Evolutionary conservation across 2,329 filamentous ascomycete genomes (phyloP).

Genomic region (Graphiopsis chlorocephala): DNA sequence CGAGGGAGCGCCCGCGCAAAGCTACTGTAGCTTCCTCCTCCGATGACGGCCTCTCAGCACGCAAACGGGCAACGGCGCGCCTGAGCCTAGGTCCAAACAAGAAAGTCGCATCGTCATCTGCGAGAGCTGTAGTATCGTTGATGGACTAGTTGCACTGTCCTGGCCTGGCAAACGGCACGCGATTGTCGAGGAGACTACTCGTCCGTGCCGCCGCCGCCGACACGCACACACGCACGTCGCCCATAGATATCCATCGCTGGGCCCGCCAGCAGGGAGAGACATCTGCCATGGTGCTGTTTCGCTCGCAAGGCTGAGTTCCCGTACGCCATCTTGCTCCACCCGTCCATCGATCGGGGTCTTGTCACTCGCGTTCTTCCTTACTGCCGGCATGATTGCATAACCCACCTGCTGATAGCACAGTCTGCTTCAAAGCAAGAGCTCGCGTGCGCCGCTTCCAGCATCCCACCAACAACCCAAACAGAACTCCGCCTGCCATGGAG

Average conservation of each 20-base stretch:
- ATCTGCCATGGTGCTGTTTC: background rate
- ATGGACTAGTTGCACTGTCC: background rate
- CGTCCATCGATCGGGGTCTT: constrained; percentile 6
- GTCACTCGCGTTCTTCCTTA: background rate
- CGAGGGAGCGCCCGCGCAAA: background rate
- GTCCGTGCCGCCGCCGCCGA: background rate
- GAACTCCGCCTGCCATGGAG: constrained; percentile 6
- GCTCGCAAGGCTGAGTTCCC: constrained; percentile 3
- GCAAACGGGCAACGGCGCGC: background rate
- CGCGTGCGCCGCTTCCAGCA: background rate
- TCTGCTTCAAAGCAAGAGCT: background rate
- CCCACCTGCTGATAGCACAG: background rate
- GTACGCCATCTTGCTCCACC: constrained; percentile 10
- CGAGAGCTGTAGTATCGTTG: background rate
- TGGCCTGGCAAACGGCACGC: constrained; percentile 1
- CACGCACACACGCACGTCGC: background rate
- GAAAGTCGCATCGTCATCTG: constrained; percentile 13
- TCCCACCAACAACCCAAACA: background rate
- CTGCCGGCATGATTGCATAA: background rate
- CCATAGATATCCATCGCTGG: background rate
- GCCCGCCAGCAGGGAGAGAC: background rate
- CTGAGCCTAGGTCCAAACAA: constrained; percentile 9
- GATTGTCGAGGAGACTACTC: background rate
- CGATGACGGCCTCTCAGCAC: constrained; percentile 7
- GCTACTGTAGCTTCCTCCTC: constrained; percentile 6